Evolutionary conservation across 78 protist species (phyloP), one percentile per base, ranked within the genome.

Genomic region (Polysphondylium violaceum): DNA sequence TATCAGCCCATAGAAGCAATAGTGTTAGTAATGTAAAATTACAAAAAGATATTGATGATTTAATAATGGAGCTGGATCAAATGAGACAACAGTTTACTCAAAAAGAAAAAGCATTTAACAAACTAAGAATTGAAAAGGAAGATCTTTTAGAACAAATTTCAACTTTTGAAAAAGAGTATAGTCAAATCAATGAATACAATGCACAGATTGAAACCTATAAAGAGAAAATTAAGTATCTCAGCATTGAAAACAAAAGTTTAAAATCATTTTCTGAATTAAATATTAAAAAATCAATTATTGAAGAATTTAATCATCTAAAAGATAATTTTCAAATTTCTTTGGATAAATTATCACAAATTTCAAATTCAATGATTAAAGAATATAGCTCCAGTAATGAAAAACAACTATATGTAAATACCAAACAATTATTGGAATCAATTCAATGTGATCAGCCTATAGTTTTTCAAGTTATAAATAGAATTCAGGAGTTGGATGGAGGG

Each of bases 281-380:
- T 69, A 69, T 63, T n/a, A 67, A 40, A 53, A 83, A 69, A 44
- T 68, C 91, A 27, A 69, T 83, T 21, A 35, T 69, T 0, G 91
- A 83, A 17, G 91, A 83, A 27, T 83, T 64, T 19, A 83, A 83
- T 58, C 8, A 58, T 1, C 11, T 83, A 25, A 83, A 83, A 59
- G 69, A 58, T 0, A 67, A 23, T 8, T 83, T 41, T 69, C 71
- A 69, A 44, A 38, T 43, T 6, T 27, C 77, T 17, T 43, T 83
- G 31, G 91, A 69, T 21, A 81, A 51, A 63, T 53, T 33, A 0
- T 53, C 1, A 40, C 58, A 0, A 47, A 60, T 6, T n/a, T 19
- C 0, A 44, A 68, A 60, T 40, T 6, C 55, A 3, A 35, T 44
- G 8, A 14, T 56, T 56, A 56, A 56, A 25, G 63, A 56, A 25